Conservation (phyloP, 2,329 filamentous ascomycete species). For the Penicillium psychrosexuale region DNA sequence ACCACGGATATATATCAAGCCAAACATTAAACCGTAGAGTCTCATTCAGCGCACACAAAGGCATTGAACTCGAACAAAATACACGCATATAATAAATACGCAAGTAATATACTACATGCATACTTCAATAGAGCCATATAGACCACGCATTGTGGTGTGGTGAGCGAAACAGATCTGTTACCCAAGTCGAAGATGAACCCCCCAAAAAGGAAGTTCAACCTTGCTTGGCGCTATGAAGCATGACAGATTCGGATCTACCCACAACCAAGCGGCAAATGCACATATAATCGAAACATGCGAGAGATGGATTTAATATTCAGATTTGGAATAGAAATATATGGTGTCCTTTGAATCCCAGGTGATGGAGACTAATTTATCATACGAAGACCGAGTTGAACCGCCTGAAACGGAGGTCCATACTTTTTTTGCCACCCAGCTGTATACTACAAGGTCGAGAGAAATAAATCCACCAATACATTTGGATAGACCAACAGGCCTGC, state of each 20-base stretch:
- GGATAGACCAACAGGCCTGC: too few species aligned
- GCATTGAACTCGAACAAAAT: not conserved
- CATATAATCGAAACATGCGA: not conserved
- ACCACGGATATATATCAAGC: not conserved
- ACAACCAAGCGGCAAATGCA: not conserved
- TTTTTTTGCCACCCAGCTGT: not conserved
- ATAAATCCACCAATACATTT: too few species aligned
- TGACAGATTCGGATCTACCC: not conserved
- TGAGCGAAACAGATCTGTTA: too few species aligned
- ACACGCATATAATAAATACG: rapidly evolving
- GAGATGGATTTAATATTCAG: not conserved
- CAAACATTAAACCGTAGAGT: rapidly evolving
- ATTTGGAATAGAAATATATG: too few species aligned
- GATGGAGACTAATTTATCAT: too few species aligned
- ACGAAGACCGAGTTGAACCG: not conserved
- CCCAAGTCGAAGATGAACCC: not conserved
- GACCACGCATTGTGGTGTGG: not conserved
- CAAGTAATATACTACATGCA: rapidly evolving
- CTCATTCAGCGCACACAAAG: rapidly evolving
- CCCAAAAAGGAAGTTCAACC: not conserved
- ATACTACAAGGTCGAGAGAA: too few species aligned
- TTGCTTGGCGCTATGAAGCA: not conserved
- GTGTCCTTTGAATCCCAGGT: rapidly evolving
- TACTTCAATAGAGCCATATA: not conserved
- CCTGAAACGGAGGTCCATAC: not conserved